Conservation (phyloP, 2,329 filamentous ascomycete species). For the Onygenales sp. region DNA sequence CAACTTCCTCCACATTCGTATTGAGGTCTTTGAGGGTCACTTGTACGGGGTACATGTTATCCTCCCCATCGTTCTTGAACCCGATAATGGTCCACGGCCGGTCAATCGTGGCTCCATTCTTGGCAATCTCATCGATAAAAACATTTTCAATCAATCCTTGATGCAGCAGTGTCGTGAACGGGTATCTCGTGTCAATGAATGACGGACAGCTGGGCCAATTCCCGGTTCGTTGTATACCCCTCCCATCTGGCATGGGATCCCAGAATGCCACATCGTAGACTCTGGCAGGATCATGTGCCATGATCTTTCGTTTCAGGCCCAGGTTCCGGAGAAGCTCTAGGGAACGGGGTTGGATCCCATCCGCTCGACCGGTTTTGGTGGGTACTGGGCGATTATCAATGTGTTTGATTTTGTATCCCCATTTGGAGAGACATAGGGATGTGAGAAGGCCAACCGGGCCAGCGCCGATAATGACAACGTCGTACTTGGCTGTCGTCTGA, state of each 20-base stretch:
- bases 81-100: slow-evolving; percentile 53
- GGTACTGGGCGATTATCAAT: slow-evolving; percentile 39
- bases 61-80: slow-evolving; percentile 54
- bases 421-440: slow-evolving; percentile 77
- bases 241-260: slow-evolving; percentile 44
- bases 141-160: slow-evolving; percentile 65
- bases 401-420: slow-evolving; percentile 93
- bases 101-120: slow-evolving; percentile 47
- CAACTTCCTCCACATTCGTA: slow-evolving; percentile 26
- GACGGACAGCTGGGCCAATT: slow-evolving; percentile 81
- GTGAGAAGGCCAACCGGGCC: slow-evolving; percentile 82
- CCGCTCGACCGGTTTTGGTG: slow-evolving; percentile 34
- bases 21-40: slow-evolving; percentile 47
- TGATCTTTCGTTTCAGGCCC: slow-evolving; percentile 30
- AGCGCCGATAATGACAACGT: slow-evolving; percentile 75
- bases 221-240: slow-evolving; percentile 51
- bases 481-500: slow-evolving; percentile 41
- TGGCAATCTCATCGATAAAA: slow-evolving; percentile 55
- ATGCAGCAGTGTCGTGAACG: slow-evolving; percentile 61
- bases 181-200: slow-evolving; percentile 60
- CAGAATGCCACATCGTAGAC: slow-evolving; percentile 66
- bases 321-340: slow-evolving; percentile 35
- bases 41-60: slow-evolving; percentile 55
- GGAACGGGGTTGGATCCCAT: slow-evolving; percentile 35
- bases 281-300: slow-evolving; percentile 57